Base-by-base conservation (phyloP, 345 rosid species). In the Adansonia digitata region DNA sequence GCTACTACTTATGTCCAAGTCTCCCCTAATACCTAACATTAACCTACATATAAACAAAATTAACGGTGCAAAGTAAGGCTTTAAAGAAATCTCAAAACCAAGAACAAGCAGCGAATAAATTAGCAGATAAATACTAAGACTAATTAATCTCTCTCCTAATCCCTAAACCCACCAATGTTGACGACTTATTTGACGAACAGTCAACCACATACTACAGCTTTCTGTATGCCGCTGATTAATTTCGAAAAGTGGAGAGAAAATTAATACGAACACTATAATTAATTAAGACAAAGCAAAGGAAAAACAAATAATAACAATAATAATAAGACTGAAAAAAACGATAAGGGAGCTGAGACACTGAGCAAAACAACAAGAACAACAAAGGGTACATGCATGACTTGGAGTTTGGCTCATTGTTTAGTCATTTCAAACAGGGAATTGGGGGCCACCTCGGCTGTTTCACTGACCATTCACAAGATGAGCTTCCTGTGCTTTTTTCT, bases 331-430 rank as follows among this genome's bases (percentile, higher is more conserved):
- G n/a, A 20, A 14, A 35, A 15, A 48, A 63, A 61, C 63, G 74
- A 75, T n/a, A 72, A 79, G 74, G 69, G 76, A 52, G 74, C 46
- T 20, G 40, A 72, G 83, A 85, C 85, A 81, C 10, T n/a, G 64
- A 43, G 39, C 55, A 77, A 73, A 73, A 82, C 79, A 75, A 79
- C 62, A 76, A 79, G 64, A 80, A 76, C 69, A 70, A 81, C 78
- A 72, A 87, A 22, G 76, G 77, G 73, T 81, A 82, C 90, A 81
- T 82, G 87, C 88, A 82, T 51, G 82, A 77, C 78, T 78, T 63
- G 85, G 75, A 72, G 82, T 77, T n/a, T 78, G 62, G 79, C 75
- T 81, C 79, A 67, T 70, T 73, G 85, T 78, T 78, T 75, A 59
- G 88, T 85, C 88, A 53, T 48, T 81, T 82, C 86, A 69, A 63